Evolutionary conservation across 371 early-diverging fungal genomes (phyloP), one percentile per base, ranked within the genome.

Genomic region (Zychaea mexicana): DNA sequence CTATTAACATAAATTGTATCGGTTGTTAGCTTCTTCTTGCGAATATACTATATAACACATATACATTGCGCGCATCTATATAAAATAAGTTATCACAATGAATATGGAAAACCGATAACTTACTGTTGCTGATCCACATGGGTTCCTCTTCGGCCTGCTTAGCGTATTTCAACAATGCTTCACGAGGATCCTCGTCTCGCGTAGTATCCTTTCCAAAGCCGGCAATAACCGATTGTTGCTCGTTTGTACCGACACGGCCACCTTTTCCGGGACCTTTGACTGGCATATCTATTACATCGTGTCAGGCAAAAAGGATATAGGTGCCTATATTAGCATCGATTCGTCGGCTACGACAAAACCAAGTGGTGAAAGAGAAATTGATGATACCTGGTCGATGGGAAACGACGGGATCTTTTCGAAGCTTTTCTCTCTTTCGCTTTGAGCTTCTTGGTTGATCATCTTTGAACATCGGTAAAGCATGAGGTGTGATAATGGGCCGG

Each of bases 161-260:
- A 1, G 98, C 97, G 76, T 95, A 94, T 67, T 87, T 93, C 26
- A 98, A 78, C 66, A 98, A 85, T 10, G 96, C 98, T 61, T 92
- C 98, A 45, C 98, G 85, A 17, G 98, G 98, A 81, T 98, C 98
- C 58, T 95, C 96, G 66, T 92, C 92, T 68, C 91, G 83, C 42
- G 88, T 85, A 8, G 90, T 92, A 70, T 96, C 95, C 71, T 94
- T 96, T 12, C 89, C 85, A 21, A 96, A 74, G 13, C 83, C 80
- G 54, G 91, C 90, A 85, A 96, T 88, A 8, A 96, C 89, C 59
- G 91, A 89, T 72, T 95, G 94, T 9, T 94, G 91, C 49, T 88
- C 76, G 60, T 87, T 94, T 58, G 86, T 87, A 42, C 94, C 96
- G 5, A 93, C 88, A 52, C 87, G 85, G 47, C 96, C 96, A 19